These are phyloP conservation scores for Hericium erinaceus DNA, from an alignment of 768 basidiomycete genomes.

Conservation along the genomic window DNA sequence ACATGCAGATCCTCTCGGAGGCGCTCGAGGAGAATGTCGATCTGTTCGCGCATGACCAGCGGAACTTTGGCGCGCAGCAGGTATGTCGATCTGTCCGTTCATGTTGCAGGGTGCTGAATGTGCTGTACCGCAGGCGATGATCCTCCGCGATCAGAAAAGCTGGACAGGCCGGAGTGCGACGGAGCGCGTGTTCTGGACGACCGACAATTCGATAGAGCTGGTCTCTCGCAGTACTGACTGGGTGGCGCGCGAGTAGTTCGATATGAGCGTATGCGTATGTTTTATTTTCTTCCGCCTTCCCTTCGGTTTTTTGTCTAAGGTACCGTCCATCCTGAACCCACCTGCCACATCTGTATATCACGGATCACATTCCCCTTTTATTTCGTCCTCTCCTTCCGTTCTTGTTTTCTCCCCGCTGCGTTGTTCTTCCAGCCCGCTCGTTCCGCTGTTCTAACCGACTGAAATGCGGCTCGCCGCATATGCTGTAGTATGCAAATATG, in stretches of 20 bases:
- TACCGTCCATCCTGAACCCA: neutral
- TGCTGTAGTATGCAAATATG: neutral
- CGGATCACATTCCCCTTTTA: neutral
- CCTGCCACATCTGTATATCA: neutral
- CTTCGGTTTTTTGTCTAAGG: neutral
- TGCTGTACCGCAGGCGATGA: conserved; percentile 64
- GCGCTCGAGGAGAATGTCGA: conserved; percentile 88
- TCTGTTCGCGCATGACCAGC: conserved; percentile 85
- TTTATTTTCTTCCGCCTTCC: neutral
- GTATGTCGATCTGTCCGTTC: conserved; percentile 30
- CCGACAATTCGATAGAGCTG: conserved; percentile 84
- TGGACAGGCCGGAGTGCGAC: conserved; percentile 91
- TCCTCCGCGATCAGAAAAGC: conserved; percentile 89
- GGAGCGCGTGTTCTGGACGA: conserved; percentile 88
- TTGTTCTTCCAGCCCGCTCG: neutral
- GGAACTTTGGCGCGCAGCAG: conserved; percentile 97
- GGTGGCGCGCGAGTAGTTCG: conserved; percentile 58
- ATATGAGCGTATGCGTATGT: neutral
- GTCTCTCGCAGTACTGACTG: conserved; percentile 80
- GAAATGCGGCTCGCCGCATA: neutral
- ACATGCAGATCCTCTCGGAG: conserved; percentile 79
- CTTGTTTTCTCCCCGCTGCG: neutral
- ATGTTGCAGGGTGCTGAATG: neutral
- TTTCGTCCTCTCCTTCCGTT: neutral
- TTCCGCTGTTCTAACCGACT: neutral